Percentiles rank a stretch among this genome's conserved stretches.
phyloP scores from a whole-genome alignment of 306 rosid genomes.

The Vicia villosa region DNA sequence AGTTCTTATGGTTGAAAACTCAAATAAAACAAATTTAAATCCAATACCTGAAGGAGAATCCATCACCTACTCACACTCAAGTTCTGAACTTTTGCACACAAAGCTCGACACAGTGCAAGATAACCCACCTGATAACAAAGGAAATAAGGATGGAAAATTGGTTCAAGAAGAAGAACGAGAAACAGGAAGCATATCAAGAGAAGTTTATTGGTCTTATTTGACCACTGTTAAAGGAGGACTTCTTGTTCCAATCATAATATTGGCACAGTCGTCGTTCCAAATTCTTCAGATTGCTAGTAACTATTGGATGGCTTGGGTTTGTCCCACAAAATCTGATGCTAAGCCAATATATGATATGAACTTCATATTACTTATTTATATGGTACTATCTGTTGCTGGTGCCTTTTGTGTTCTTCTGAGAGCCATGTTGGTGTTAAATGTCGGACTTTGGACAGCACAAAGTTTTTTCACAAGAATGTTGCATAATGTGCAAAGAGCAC shows the following conservation, averaged over 20 bases:
- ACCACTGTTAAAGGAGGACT: constrained; percentile 73
- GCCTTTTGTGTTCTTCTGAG: constrained; percentile 68
- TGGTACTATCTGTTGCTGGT: constrained; percentile 71
- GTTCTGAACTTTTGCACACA: constrained; percentile 38
- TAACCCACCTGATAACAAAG: constrained; percentile 58
- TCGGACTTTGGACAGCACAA: constrained; percentile 83
- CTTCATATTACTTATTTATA: constrained; percentile 59
- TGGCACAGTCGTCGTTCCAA: constrained; percentile 90
- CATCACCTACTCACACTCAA: constrained; percentile 42
- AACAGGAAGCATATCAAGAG: constrained; percentile 88
- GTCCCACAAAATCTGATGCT: constrained; percentile 68
- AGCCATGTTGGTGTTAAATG: constrained; percentile 56
- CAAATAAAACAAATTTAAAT: constrained; percentile 49
- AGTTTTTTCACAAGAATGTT: constrained; percentile 76
- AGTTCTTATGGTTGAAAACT: constrained; percentile 63
- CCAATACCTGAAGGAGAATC: constrained; percentile 49
- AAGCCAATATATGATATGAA: constrained; percentile 56
- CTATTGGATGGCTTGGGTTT: constrained; percentile 98
- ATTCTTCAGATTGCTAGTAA: constrained; percentile 85
- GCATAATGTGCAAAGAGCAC: constrained; percentile 72
- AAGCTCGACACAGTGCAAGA: constrained; percentile 59
- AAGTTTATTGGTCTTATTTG: constrained; percentile 81
- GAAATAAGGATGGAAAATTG: constrained; percentile 68
- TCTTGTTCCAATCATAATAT: constrained; percentile 71
- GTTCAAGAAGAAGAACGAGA: constrained; percentile 96